Evolutionary conservation across 2,329 filamentous ascomycete species (phyloP).

Genomic region (Verticillium albo-atrum): DNA sequence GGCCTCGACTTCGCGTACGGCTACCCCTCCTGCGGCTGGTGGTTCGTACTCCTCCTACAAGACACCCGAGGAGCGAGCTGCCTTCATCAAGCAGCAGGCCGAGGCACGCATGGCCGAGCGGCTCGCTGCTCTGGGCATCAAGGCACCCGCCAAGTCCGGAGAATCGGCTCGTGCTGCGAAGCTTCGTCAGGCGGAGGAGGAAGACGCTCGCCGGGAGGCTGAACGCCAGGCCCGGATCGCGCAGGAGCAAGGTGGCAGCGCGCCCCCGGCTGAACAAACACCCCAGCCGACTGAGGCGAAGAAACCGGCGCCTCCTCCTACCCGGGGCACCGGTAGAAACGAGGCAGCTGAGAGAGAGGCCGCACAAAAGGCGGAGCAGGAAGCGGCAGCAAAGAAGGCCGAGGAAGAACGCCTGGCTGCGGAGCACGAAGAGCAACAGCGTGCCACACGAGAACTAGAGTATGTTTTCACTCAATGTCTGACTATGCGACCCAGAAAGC

Average conservation of each 20-base stretch:
- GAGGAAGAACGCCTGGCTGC: slow-evolving; percentile 63
- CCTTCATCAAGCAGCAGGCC: slow-evolving; percentile 95
- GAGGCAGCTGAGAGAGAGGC: slow-evolving; percentile 54
- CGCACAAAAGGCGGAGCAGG: slow-evolving; percentile 51
- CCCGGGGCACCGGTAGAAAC: slow-evolving; percentile 63
- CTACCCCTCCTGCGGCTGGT: slow-evolving; percentile 47
- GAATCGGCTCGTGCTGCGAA: slow-evolving; percentile 84
- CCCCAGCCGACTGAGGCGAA: slow-evolving; percentile 43
- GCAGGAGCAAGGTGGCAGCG: slow-evolving; percentile 62
- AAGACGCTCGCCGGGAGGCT: slow-evolving; percentile 82
- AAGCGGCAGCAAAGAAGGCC: slow-evolving; percentile 50
- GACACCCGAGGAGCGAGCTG: slow-evolving; percentile 88
- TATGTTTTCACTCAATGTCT: slow-evolving; percentile 47
- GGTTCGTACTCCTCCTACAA: slow-evolving; percentile 78
- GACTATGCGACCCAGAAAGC: slow-evolving; percentile 5
- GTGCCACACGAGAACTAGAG: slow-evolving; percentile 73
- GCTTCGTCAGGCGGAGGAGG: slow-evolving; percentile 84
- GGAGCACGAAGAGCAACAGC: slow-evolving; percentile 72
- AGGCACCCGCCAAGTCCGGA: slow-evolving; percentile 70
- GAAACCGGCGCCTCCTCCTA: slow-evolving; percentile 75
- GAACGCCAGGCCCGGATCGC: slow-evolving; percentile 80
- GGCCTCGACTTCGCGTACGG: slow-evolving; percentile 47
- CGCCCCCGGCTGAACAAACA: slow-evolving; percentile 50
- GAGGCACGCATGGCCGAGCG: slow-evolving; percentile 96
- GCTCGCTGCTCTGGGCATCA: slow-evolving; percentile 88